A percentile compares a stretch with the other conserved stretches of the same genome.
Evolutionary conservation across 31 red algal species (phyloP).

Genomic region (Odonthalia washingtoniensis): DNA sequence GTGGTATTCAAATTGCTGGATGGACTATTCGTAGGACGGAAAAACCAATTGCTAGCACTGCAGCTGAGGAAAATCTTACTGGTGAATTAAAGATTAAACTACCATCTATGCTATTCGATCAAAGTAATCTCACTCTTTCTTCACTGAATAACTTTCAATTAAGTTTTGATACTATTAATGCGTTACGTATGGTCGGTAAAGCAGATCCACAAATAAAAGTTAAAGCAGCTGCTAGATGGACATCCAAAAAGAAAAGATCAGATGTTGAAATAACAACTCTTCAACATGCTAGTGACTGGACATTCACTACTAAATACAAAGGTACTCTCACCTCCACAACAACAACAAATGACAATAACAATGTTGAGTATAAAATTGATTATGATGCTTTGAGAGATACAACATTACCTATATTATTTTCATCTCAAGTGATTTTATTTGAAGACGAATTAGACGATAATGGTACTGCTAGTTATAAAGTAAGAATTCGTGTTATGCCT

Average conservation of each 20-base stretch:
- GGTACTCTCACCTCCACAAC: conserved; percentile 41
- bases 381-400: conserved; percentile 65
- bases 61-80: conserved; percentile 48
- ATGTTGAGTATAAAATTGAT: conserved; percentile 49
- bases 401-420: conserved; percentile 77
- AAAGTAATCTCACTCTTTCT: conserved; percentile 44
- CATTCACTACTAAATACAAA: conserved; percentile 82
- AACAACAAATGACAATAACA: neutral
- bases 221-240: conserved; percentile 69
- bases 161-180: conserved; percentile 68
- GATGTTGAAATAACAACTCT: conserved; percentile 58
- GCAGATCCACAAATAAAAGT: conserved; percentile 64
- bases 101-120: conserved; percentile 79
- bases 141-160: conserved; percentile 37
- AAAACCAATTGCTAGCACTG: conserved; percentile 50
- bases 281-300: conserved; percentile 81
- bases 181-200: conserved; percentile 66
- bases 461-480: conserved; percentile 72
- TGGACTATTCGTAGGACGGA: conserved; percentile 54
- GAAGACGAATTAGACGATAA: conserved; percentile 99
- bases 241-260: conserved; percentile 23
- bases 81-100: conserved; percentile 72
- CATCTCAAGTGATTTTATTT: conserved; percentile 75
- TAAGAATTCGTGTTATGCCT: conserved; percentile 86
- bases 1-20: conserved; percentile 53